These are phyloP conservation scores for Claviceps purpurea DNA, from an alignment of 2,329 filamentous ascomycete species.

Conservation along the genomic window DNA sequence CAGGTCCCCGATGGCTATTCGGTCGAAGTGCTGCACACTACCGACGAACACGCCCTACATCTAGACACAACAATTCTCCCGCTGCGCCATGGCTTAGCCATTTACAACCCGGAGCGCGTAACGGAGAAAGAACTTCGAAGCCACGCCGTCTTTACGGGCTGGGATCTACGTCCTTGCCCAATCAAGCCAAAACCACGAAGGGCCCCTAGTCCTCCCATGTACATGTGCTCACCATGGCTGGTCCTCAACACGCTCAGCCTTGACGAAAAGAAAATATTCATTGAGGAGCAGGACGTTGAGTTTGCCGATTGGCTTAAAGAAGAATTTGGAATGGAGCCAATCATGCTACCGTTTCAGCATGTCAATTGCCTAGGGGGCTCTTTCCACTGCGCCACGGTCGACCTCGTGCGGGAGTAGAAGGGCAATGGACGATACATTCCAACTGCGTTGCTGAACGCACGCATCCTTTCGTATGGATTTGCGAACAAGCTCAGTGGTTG, in stretches of 20 bases:
- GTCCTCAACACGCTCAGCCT: slow-evolving; percentile 14
- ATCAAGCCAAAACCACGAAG: slow-evolving; percentile 7
- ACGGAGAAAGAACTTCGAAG: slow-evolving; percentile 11
- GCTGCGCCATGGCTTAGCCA: slow-evolving; percentile 14
- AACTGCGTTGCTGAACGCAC: no score
- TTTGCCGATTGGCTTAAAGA: slow-evolving; percentile 8
- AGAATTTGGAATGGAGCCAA: slow-evolving; percentile 9
- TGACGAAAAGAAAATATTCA: slow-evolving; percentile 13
- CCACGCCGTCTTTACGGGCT: slow-evolving; percentile 14
- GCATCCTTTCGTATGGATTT: no score
- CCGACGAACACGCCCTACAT: slow-evolving; percentile 17
- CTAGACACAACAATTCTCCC: slow-evolving; percentile 20
- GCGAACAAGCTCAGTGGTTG: no score
- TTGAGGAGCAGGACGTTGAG: slow-evolving; percentile 14
- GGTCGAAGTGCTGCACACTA: slow-evolving; percentile 15
- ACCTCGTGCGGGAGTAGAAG: slow-evolving; percentile 5
- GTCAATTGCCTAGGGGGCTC: slow-evolving; percentile 20
- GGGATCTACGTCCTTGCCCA: slow-evolving; percentile 16
- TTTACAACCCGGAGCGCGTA: slow-evolving; percentile 15
- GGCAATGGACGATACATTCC: no score
- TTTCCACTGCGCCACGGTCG: slow-evolving; percentile 18
- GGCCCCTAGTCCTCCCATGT: slow-evolving; percentile 10
- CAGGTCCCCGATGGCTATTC: slow-evolving; percentile 15
- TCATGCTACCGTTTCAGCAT: slow-evolving; percentile 16
- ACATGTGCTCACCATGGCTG: slow-evolving; percentile 17